Percentiles rank a stretch among this genome's conserved stretches.
Evolutionary conservation across 352 stramenopile species (phyloP).

Genomic region (Pythium monospermum): DNA sequence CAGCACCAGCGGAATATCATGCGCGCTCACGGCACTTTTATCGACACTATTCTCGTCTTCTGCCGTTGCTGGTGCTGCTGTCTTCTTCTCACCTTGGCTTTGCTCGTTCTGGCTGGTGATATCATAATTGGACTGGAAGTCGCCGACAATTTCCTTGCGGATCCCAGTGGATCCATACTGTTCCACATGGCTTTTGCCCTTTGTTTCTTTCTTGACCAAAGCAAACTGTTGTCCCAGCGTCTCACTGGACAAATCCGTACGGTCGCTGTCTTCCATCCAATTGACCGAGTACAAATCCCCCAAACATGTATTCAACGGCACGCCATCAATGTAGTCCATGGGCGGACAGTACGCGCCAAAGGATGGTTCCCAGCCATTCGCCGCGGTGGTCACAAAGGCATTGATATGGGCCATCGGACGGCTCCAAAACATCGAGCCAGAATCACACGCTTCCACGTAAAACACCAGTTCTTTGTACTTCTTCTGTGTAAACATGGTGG

Average conservation of each 20-base stretch:
- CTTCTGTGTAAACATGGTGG: constrained; percentile 75
- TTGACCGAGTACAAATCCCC: constrained; percentile 91
- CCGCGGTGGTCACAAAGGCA: constrained; percentile 85
- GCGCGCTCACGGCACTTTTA: constrained; percentile 38
- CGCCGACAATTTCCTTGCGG: constrained; percentile 72
- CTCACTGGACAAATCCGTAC: constrained; percentile 74
- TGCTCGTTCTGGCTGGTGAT: too few species aligned
- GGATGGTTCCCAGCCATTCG: constrained; percentile 83
- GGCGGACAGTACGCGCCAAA: constrained; percentile 89
- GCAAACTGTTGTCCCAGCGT: constrained; percentile 74
- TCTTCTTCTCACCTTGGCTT: too few species aligned
- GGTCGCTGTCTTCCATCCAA: constrained; percentile 91
- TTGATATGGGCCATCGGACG: constrained; percentile 73
- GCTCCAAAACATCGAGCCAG: constrained; percentile 87
- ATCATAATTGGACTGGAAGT: constrained; percentile 84
- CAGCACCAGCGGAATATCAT: constrained; percentile 65
- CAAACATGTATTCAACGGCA: constrained; percentile 71
- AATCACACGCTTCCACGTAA: constrained; percentile 91
- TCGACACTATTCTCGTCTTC: neutral
- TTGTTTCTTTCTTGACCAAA: constrained; percentile 61
- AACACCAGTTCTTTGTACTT: constrained; percentile 91
- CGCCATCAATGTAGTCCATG: constrained; percentile 62
- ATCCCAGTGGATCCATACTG: constrained; percentile 53
- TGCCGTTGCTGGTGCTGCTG: neutral
- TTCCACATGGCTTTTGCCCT: constrained; percentile 75